Base-by-base conservation (phyloP, 1,139 yeast species). In the Cylindricascospora bacillispora region DNA sequence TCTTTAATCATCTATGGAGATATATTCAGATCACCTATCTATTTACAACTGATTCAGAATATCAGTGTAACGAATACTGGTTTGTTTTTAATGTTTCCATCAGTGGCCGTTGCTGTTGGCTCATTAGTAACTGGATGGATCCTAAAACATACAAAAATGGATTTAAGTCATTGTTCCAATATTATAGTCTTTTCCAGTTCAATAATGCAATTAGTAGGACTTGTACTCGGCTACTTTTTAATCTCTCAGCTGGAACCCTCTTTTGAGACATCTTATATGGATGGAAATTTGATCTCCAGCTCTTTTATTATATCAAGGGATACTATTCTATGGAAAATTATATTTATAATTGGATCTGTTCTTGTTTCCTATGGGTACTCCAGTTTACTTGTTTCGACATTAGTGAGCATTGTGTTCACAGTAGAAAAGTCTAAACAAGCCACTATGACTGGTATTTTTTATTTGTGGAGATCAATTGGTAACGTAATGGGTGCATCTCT, bases 121-220 rank as follows among this genome's bases (percentile, higher is more conserved):
- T 73, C 83, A 0, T 52, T 76, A n/a, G 52, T 63, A 6, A 69
- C 81, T 2, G 85, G 85, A 0, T 46, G 49, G 37, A 35, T 56
- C 3, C 45, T 65, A 19, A 54, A 62, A 29, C 39, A 40, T 12
- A 51, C 56, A 4, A 45, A 39, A 13, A 33, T 37, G 31, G 41
- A 43, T 16, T 32, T 51, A 17, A 51, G 46, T 9, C 44, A 43
- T 28, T 50, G 55, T 33, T 36, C 54, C 2, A 47, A 47, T 22
- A 22, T 39, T 15, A 31, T 51, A 7, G 44, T 44, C 6, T 34
- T 47, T 6, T 23, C 27, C 6, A 46, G 49, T 3, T 31, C 44
- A 10, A 18, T 31, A 10, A 25, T 44, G 7, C 56, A 52, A 30
- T 29, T 49, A 4, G 13, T 34, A 3, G 49, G 54, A 5, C 32